Evolutionary conservation across 805 yeast genomes (phyloP).

Genomic region (Myxozyma sirexii): DNA sequence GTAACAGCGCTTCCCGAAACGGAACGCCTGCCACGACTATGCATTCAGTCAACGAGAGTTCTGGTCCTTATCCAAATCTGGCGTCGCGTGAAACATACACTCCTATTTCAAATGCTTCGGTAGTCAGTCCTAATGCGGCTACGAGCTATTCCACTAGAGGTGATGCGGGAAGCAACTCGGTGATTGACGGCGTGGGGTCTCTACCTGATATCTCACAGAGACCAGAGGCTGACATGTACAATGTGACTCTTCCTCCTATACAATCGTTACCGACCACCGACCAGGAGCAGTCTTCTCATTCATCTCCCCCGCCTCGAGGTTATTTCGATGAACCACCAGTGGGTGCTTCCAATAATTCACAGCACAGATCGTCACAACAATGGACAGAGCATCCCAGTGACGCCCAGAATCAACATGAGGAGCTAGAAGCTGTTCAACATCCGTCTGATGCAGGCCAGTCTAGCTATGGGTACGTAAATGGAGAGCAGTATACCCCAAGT

Average conservation of each 20-base stretch:
- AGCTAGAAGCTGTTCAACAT: too few species aligned
- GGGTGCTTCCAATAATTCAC: neutral
- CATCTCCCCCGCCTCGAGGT: slow-evolving; percentile 7
- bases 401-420: neutral
- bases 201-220: neutral
- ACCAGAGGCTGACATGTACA: neutral
- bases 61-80: neutral
- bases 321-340: slow-evolving; percentile 6
- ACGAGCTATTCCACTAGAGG: too few species aligned
- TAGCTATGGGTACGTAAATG: too few species aligned
- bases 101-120: too few species aligned
- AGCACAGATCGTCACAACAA: neutral
- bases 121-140: too few species aligned
- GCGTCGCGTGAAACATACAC: too few species aligned
- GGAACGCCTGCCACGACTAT: neutral
- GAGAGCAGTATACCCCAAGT: too few species aligned
- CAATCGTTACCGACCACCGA: neutral
- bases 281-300: neutral
- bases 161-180: neutral
- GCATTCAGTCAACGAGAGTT: neutral
- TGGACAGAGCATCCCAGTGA: neutral
- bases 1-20: neutral
- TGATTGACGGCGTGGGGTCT: neutral
- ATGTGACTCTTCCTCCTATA: neutral
- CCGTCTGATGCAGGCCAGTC: too few species aligned